Base-by-base conservation (phyloP, 1,139 yeast species). In the Suhomyces yuchorum region DNA sequence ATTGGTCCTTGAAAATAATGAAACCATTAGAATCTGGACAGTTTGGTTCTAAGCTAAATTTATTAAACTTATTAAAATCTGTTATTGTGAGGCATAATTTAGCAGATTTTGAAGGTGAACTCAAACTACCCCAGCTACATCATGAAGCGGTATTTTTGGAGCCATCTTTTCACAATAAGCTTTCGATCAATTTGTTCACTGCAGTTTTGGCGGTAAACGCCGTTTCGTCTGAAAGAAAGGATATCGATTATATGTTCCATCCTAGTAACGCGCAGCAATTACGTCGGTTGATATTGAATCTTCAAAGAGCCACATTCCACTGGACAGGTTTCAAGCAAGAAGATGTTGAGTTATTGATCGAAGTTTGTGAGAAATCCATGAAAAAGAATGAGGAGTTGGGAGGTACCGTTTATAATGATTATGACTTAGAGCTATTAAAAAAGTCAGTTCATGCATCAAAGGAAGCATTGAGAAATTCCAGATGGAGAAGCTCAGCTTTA, bases 201-300 rank as follows among this genome's bases (percentile, higher is more conserved):
- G 81, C 89, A 0, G 87, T 84, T 1, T 67, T 85, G 43, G 88
- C 89, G 0, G 82, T 83, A 1, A 85, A 85, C 68, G 88, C 91
- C 0, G 87, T 85, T 2, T 81, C 89, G 3, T 84, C 90, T 0
- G 89, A 84, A 58, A 63, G 90, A 42, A 76, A 73, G 12, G 92
- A 81, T 54, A 70, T 76, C 33, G 91, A 85, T 62, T 85, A 82
- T 61, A 82, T 85, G 87, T 84, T 85, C 57, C 85, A 84, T 65
- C 78, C 83, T 0, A 63, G 77, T 0, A 84, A 84, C 55, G 70
- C 80, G 39, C 66, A 62, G 33, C 84, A 83, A 52, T 62, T 85
- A 40, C 67, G 85, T 51, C 63, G 84, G 42, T 71, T 85, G 55
- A 75, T 85, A 8, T 75, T 80, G 1, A 85, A 85, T 56, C 61